phyloP scores from a whole-genome alignment of 1,284 basidiomycete genomes.

The Heterobasidion parviporum region DNA sequence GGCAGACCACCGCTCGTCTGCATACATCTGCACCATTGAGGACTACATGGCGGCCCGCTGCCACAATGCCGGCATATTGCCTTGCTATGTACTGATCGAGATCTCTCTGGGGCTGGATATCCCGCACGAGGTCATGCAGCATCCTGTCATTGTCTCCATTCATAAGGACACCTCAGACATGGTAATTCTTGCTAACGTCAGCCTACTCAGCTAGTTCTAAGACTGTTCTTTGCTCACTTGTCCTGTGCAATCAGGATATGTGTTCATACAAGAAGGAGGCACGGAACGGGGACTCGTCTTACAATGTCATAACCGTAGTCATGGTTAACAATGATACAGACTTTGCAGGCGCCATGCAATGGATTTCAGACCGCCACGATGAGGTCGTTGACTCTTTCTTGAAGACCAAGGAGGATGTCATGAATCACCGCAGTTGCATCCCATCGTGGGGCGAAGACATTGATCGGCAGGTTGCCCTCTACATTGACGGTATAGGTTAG shows the following conservation, averaged over 20 bases:
- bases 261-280: slow-evolving; percentile 19
- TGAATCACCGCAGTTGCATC: slow-evolving; percentile 6
- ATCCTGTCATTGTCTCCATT: slow-evolving; percentile 27
- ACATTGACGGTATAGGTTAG: slow-evolving; percentile 11
- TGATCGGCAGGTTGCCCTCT: slow-evolving; percentile 14
- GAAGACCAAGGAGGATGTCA: neutral
- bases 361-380: slow-evolving; percentile 10
- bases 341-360: slow-evolving; percentile 13
- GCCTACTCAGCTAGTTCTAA: slow-evolving; percentile 1
- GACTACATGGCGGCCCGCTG: slow-evolving; percentile 28
- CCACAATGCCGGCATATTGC: slow-evolving; percentile 30
- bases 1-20: slow-evolving; percentile 25
- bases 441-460: slow-evolving; percentile 15
- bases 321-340: slow-evolving; percentile 14
- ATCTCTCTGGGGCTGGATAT: slow-evolving; percentile 23
- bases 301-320: slow-evolving; percentile 18
- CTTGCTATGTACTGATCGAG: slow-evolving; percentile 27
- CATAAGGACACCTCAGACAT: slow-evolving; percentile 24
- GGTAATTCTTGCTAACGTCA: slow-evolving; percentile 30
- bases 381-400: slow-evolving; percentile 10
- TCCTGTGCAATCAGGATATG: slow-evolving; percentile 12
- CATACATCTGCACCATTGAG: slow-evolving; percentile 23
- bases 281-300: slow-evolving; percentile 10
- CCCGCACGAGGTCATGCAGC: slow-evolving; percentile 28
- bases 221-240: slow-evolving; percentile 1